A percentile compares a stretch with the other conserved stretches of the same genome.
Conservation (phyloP, 768 basidiomycete genomes). For the Cyclocybe cylindracea region DNA sequence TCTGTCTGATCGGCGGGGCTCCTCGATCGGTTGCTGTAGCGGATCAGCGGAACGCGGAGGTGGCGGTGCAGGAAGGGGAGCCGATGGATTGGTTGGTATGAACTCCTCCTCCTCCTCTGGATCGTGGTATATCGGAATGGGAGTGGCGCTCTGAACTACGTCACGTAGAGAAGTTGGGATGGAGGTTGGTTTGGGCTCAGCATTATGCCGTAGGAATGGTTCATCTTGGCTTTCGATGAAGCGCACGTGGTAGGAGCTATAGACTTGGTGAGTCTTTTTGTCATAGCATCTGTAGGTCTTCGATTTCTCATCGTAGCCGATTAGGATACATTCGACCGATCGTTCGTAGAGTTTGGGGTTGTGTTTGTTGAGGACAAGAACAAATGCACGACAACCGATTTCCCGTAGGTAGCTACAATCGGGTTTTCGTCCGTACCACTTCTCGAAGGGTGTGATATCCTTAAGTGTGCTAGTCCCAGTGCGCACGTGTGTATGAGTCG, state of each 20-base stretch:
- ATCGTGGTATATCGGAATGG: too few species aligned
- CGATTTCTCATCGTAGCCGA: conserved; percentile 17
- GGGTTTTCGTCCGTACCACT: too few species aligned
- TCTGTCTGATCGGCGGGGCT: conserved; percentile 3
- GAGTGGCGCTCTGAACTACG: background rate
- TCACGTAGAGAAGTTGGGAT: background rate
- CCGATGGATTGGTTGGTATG: background rate
- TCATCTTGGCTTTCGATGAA: conserved; percentile 17
- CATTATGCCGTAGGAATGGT: background rate
- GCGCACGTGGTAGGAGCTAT: too few species aligned
- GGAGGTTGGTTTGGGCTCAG: background rate
- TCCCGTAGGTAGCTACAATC: too few species aligned
- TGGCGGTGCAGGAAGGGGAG: background rate
- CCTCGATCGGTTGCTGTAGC: background rate
- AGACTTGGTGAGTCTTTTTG: too few species aligned
- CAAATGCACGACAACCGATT: too few species aligned
- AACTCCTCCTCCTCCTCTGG: background rate
- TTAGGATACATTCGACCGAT: conserved; percentile 18
- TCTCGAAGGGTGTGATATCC: too few species aligned
- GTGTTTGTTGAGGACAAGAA: too few species aligned
- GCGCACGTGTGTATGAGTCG: too few species aligned
- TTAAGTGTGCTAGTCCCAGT: too few species aligned
- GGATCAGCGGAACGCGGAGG: background rate
- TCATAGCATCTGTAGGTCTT: conserved; percentile 18
- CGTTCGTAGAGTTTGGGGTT: too few species aligned